Base-by-base conservation (phyloP, 805 yeast genomes). In the Wickerhamomyces kurtzmanii region DNA sequence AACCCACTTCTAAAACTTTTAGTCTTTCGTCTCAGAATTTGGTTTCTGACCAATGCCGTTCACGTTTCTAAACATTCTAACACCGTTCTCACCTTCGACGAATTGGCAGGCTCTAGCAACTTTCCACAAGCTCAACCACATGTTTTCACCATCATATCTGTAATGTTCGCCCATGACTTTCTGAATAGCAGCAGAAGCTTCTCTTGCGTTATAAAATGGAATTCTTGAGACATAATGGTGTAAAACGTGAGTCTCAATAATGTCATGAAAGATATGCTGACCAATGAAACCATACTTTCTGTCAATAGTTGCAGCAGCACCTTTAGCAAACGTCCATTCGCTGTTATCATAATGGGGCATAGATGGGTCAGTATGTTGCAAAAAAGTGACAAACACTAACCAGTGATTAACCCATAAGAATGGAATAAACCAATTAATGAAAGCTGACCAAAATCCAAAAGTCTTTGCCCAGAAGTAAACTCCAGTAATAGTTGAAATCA, bases 81-180 rank as follows among this genome's bases (percentile, higher is more conserved):
- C 73, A 35, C 84, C 84, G 25, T 65, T 59, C 26, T 68, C 67
- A 42, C 79, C 83, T 36, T 75, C 84, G 31, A 79, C 82, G 39
- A 68, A 79, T 55, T 76, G 83, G 54, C 87, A 79, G 34, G 64
- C 37, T 54, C 87, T 70, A 28, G 66, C 56, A 37, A 62, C 57
- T 36, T 67, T 65, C 80, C 80, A 72, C 37, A 72, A 53, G 15
- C 70, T 52, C 15, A 45, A 38, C 71, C 74, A 71, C 78, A 72
- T 71, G 50, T 59, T 67, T 43, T 69, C 74, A 38, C 60, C 71
- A 19, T 54, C 44, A 42, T 66, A 55, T 37, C 62, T 50, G 44
- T 69, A 69, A 45, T 66, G 70, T 20, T 57, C 53, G 33, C 74
- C 74, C 65, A 68, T 58, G 22, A 69, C 73, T 43, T 63, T 54